These are phyloP conservation scores for Polytrichum commune DNA, from an alignment of 225 moss, liverwort and hornwort genomes.

Conservation along the genomic window DNA sequence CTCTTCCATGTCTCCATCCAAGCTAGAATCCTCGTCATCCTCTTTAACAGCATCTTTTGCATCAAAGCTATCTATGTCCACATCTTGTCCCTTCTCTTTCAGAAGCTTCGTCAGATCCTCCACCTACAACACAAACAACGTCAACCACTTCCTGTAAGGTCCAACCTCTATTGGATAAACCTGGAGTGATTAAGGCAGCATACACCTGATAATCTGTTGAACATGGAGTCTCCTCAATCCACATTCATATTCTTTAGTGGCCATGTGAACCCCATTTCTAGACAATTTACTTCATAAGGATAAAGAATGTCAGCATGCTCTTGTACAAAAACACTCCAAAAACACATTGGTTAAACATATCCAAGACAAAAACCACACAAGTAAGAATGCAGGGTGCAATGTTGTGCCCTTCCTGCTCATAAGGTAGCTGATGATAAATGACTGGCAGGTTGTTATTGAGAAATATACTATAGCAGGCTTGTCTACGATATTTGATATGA, in stretches of 20 bases:
- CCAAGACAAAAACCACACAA: neutral
- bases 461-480: too few relatives aligned
- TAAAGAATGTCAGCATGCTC: neutral
- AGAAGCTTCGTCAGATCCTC: slow-evolving; percentile 24
- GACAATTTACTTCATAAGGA: neutral
- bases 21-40: slow-evolving; percentile 8
- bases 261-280: neutral
- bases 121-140: slow-evolving; percentile 16
- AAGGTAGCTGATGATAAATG: neutral
- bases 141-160: neutral
- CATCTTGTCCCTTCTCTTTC: slow-evolving; percentile 26
- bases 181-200: too few relatives aligned
- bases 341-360: neutral
- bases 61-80: slow-evolving; percentile 20
- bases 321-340: neutral
- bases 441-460: neutral
- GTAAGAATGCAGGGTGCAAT: neutral
- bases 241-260: neutral
- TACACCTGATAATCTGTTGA: neutral
- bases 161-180: neutral
- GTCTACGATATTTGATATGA: too few relatives aligned
- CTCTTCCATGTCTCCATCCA: slow-evolving; percentile 4
- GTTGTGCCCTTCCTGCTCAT: neutral
- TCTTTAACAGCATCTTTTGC: slow-evolving; percentile 9
- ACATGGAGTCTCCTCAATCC: neutral